Percentiles rank a stretch among this genome's conserved stretches.
Evolutionary conservation across 2,329 filamentous ascomycete species (phyloP).

Genomic region (Parafenestella ontariensis): DNA sequence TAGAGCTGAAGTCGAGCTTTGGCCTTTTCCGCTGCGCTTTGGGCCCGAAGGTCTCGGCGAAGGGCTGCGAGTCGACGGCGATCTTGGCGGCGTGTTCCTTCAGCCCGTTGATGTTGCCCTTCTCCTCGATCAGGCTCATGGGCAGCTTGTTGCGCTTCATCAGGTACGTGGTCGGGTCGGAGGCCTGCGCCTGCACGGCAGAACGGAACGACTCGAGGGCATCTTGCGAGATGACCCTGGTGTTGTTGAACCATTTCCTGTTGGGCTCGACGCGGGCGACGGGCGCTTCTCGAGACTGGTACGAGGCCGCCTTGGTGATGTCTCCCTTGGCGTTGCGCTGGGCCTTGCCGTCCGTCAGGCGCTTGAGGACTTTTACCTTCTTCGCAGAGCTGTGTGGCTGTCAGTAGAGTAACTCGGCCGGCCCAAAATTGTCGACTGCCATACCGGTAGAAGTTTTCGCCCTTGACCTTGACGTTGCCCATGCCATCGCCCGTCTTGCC

Average conservation of each 20-base stretch:
- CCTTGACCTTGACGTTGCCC: slow-evolving; percentile 90
- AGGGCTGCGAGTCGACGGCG: slow-evolving; percentile 85
- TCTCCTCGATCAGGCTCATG: slow-evolving; percentile 89
- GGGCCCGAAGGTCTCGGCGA: slow-evolving; percentile 87
- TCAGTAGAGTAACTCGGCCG: neutral
- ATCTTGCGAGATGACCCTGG: slow-evolving; percentile 87
- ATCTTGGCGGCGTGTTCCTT: slow-evolving; percentile 96
- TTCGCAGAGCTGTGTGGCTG: slow-evolving; percentile 67
- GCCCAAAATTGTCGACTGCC: neutral
- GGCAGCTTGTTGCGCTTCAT: slow-evolving; percentile 97
- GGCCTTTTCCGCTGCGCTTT: slow-evolving; percentile 93
- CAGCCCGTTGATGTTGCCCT: slow-evolving; percentile 75
- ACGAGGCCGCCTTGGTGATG: slow-evolving; percentile 82
- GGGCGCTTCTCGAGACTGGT: slow-evolving; percentile 82
- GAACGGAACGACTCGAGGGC: slow-evolving; percentile 85
- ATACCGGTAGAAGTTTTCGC: slow-evolving; percentile 91
- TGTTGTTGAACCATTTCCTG: slow-evolving; percentile 97
- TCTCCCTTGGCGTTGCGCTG: slow-evolving; percentile 83
- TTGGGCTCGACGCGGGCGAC: slow-evolving; percentile 92
- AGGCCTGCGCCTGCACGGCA: slow-evolving; percentile 87
- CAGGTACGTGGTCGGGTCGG: slow-evolving; percentile 92
- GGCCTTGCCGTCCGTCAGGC: slow-evolving; percentile 86
- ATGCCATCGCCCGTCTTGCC: slow-evolving; percentile 86
- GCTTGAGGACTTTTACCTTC: slow-evolving; percentile 86
- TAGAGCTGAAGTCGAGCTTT: slow-evolving; percentile 82